Evolutionary conservation across 768 basidiomycete species (phyloP).

Genomic region (Leccinum boreale): DNA sequence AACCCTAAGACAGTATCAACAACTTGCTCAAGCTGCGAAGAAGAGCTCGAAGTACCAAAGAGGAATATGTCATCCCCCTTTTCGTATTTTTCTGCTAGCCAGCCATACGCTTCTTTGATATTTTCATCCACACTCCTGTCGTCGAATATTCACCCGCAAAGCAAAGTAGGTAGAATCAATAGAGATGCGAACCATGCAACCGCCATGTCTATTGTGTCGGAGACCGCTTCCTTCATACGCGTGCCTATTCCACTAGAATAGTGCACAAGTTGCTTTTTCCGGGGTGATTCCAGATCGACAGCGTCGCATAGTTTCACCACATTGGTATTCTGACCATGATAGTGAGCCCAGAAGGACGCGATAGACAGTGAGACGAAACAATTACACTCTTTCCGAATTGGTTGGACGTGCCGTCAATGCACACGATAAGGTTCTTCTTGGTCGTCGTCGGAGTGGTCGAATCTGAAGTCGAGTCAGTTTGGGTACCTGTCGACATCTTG

Average conservation of each 20-base stretch:
- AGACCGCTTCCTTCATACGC: slow-evolving; percentile 6
- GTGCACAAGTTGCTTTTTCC: slow-evolving; percentile 23
- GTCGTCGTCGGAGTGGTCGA: no score
- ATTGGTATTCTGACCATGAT: background rate
- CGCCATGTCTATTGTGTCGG: slow-evolving; percentile 12
- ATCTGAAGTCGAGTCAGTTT: no score
- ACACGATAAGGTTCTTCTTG: slow-evolving; percentile 14
- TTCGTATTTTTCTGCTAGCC: background rate
- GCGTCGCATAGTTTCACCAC: background rate
- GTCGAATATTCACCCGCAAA: background rate
- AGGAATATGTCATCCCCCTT: background rate
- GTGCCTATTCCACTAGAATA: slow-evolving; percentile 37
- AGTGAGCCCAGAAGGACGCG: background rate
- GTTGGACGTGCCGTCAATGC: background rate
- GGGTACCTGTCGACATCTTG: no score
- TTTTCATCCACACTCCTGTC: background rate
- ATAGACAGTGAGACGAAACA: background rate
- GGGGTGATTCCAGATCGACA: slow-evolving; percentile 9
- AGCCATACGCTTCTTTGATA: background rate
- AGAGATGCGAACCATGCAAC: background rate
- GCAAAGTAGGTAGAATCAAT: background rate
- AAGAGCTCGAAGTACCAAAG: background rate
- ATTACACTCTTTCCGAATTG: background rate
- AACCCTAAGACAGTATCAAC: background rate
- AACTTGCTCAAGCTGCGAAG: background rate